These are phyloP conservation scores for Pittosporum tobira DNA, from an alignment of 129 eudicot species.

Conservation along the genomic window DNA sequence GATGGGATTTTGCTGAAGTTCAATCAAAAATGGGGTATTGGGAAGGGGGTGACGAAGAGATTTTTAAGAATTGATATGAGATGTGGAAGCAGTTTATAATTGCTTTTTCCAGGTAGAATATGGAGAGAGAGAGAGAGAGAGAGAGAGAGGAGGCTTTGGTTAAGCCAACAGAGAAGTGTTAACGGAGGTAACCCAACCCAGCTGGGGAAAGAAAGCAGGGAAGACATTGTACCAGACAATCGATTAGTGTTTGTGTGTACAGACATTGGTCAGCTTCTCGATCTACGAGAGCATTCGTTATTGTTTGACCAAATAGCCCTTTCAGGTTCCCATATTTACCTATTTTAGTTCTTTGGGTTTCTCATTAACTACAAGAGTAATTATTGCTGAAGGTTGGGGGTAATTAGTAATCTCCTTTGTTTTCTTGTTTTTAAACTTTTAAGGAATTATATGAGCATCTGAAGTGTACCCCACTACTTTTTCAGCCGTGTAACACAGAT, in stretches of 20 bases:
- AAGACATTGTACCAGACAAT: too few relatives aligned
- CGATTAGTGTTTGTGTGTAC: conserved; percentile 6
- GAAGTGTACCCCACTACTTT: conserved; percentile 8
- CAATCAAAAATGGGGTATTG: neutral
- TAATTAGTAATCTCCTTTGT: too few relatives aligned
- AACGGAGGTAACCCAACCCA: neutral
- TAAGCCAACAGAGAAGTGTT: conserved; percentile 10
- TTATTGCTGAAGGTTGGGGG: neutral
- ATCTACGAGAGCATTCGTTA: conserved; percentile 7
- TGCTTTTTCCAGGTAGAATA: too few relatives aligned
- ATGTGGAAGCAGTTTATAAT: neutral
- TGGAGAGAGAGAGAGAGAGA: too few relatives aligned
- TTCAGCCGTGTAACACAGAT: conserved; percentile 1
- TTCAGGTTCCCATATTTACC: neutral
- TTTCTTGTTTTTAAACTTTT: neutral
- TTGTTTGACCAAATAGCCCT: neutral
- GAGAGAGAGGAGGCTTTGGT: neutral
- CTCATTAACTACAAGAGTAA: too few relatives aligned
- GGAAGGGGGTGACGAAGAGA: neutral
- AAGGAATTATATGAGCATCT: neutral
- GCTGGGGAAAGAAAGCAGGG: neutral
- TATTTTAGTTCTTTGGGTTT: too few relatives aligned
- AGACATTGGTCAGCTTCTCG: conserved; percentile 15
- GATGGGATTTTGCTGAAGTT: too few relatives aligned
- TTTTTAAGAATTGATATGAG: neutral